These are phyloP conservation scores for Albophoma yamanashiensis DNA, from an alignment of 2,329 filamentous ascomycete species.

Conservation along the genomic window DNA sequence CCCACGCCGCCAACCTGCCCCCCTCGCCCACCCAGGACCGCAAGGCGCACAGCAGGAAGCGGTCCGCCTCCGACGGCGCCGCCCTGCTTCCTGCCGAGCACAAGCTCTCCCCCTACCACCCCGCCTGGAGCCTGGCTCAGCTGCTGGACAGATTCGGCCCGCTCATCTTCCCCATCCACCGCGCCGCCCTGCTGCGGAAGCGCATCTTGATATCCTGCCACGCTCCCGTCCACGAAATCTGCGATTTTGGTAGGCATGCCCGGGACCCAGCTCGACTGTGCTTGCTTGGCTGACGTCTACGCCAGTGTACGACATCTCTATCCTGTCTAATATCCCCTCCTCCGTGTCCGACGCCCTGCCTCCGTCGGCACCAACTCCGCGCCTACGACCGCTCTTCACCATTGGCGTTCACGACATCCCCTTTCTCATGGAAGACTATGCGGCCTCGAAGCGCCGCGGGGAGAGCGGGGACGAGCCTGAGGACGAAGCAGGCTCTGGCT, in stretches of 20 bases:
- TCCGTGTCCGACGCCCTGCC: constrained; percentile 62
- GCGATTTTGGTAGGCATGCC: constrained; percentile 66
- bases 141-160: constrained; percentile 81
- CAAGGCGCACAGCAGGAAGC: constrained; percentile 40
- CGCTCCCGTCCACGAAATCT: constrained; percentile 73
- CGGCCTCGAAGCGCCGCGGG: constrained; percentile 28
- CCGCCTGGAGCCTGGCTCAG: constrained; percentile 69
- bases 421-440: constrained; percentile 55
- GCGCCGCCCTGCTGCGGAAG: constrained; percentile 76
- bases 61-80: constrained; percentile 52
- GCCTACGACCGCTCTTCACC: constrained; percentile 78
- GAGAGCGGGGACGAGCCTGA: constrained; percentile 24
- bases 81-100: constrained; percentile 50
- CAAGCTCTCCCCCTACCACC: constrained; percentile 67
- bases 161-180: constrained; percentile 81
- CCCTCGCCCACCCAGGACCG: constrained; percentile 17
- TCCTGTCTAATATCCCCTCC: constrained; percentile 78
- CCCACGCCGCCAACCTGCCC: constrained; percentile 22
- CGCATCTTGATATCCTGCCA: constrained; percentile 80
- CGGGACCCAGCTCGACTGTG: neutral
- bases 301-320: constrained; percentile 88
- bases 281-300: constrained; percentile 4
- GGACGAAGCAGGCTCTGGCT: constrained; percentile 51
- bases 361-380: constrained; percentile 46
- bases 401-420: constrained; percentile 90